phyloP scores from a whole-genome alignment of 768 basidiomycete genomes.

The Boletus subparvulus region DNA sequence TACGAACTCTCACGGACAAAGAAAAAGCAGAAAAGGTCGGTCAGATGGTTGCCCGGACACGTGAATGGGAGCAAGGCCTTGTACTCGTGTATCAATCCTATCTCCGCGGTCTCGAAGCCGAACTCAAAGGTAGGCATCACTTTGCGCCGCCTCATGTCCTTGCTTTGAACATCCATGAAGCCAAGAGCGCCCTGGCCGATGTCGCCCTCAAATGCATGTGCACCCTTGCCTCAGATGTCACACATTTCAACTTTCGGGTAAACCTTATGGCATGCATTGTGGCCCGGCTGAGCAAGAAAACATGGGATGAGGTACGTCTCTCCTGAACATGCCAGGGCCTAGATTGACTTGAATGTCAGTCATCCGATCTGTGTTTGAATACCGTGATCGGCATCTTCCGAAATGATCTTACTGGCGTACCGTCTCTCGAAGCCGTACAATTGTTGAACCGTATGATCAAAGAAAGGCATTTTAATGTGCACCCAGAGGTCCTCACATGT shows the following conservation, averaged over 20 bases:
- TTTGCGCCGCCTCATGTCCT: conserved; percentile 19
- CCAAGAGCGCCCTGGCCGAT: conserved; percentile 62
- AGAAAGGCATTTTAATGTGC: conserved; percentile 85
- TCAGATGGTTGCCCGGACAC: conserved; percentile 83
- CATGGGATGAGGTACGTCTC: conserved; percentile 80
- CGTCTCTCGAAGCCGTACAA: conserved; percentile 87
- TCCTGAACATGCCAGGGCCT: conserved; percentile 1
- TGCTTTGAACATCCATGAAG: conserved; percentile 38
- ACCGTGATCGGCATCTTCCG: conserved; percentile 82
- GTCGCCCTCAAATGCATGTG: conserved; percentile 84
- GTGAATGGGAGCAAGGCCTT: conserved; percentile 96
- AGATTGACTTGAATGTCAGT: conserved; percentile 43
- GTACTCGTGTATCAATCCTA: conserved; percentile 87
- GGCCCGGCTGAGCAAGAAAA: conserved; percentile 74
- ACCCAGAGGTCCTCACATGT: conserved; percentile 84
- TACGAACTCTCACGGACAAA: conserved; percentile 84
- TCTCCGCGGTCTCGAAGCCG: conserved; percentile 78
- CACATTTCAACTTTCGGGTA: conserved; percentile 95
- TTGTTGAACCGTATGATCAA: conserved; percentile 95
- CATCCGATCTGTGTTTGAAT: conserved; percentile 81
- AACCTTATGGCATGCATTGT: conserved; percentile 91
- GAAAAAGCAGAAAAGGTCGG: conserved; percentile 93
- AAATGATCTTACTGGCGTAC: conserved; percentile 72
- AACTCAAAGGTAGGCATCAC: conserved; percentile 65
- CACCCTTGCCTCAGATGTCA: conserved; percentile 74